These are phyloP conservation scores for Garcileccinum viscosum DNA, from an alignment of 1,284 basidiomycete species.

Conservation along the genomic window DNA sequence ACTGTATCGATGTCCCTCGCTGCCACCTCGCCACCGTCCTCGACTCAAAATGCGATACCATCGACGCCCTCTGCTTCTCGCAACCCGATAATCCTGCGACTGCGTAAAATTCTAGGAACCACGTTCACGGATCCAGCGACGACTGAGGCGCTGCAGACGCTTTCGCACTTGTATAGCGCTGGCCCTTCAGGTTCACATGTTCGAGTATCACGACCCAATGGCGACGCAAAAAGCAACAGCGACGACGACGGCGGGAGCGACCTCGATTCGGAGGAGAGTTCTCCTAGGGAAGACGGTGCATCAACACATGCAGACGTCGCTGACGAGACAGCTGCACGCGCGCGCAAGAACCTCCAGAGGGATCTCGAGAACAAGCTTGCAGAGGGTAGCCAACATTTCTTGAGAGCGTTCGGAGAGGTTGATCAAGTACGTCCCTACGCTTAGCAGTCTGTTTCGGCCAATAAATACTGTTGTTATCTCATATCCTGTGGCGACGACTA, in stretches of 20 bases:
- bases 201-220: slow-evolving; percentile 22
- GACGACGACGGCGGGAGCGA: slow-evolving; percentile 43
- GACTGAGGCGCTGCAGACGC: slow-evolving; percentile 80
- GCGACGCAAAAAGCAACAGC: slow-evolving; percentile 19
- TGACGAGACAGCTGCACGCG: slow-evolving; percentile 67
- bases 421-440: slow-evolving; percentile 70
- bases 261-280: slow-evolving; percentile 15
- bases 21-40: neutral
- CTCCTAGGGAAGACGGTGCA: slow-evolving; percentile 15
- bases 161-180: slow-evolving; percentile 75
- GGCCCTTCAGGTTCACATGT: neutral
- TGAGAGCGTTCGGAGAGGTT: slow-evolving; percentile 84
- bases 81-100: slow-evolving; percentile 80
- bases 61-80: slow-evolving; percentile 25
- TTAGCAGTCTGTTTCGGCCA: neutral
- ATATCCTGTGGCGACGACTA: neutral
- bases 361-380: slow-evolving; percentile 85
- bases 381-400: slow-evolving; percentile 80
- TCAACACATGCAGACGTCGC: slow-evolving; percentile 33
- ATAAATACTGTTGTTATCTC: neutral
- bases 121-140: slow-evolving; percentile 85
- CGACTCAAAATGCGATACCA: neutral
- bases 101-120: slow-evolving; percentile 87
- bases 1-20: neutral
- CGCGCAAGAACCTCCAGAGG: slow-evolving; percentile 78